phyloP scores from a whole-genome alignment of 1,284 basidiomycete genomes.

The Veloboletus limbatus region DNA sequence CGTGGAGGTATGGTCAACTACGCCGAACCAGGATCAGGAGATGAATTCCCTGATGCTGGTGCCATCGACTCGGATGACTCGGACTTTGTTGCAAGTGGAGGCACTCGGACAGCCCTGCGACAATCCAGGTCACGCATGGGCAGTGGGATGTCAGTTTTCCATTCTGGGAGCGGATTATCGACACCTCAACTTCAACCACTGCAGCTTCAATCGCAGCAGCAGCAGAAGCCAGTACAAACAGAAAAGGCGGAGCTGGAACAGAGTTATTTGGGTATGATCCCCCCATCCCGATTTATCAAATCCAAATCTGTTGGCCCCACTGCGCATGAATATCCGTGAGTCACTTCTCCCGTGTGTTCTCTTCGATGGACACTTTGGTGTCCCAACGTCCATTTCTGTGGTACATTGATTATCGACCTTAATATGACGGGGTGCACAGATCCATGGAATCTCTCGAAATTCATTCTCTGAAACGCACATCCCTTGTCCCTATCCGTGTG shows the following conservation, averaged over 20 bases:
- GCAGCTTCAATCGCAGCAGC: conserved; percentile 25
- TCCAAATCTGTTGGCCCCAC: conserved; percentile 58
- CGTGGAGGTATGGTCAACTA: conserved; percentile 80
- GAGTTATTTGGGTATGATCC: conserved; percentile 86
- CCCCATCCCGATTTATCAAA: conserved; percentile 77
- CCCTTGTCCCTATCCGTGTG: conserved; percentile 89
- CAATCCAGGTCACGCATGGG: conserved; percentile 39
- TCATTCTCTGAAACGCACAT: conserved; percentile 62
- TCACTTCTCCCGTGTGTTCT: conserved; percentile 28
- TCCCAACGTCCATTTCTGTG: conserved; percentile 19
- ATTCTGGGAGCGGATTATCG: conserved; percentile 35
- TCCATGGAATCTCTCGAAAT: conserved; percentile 61
- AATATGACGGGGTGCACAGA: conserved; percentile 39
- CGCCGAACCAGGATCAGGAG: conserved; percentile 81
- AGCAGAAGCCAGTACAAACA: conserved; percentile 25
- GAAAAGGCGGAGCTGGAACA: conserved; percentile 70
- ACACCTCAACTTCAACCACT: conserved; percentile 33
- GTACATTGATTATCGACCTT: conserved; percentile 13
- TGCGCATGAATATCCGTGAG: conserved; percentile 68
- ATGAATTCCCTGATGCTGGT: conserved; percentile 76
- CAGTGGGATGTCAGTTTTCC: conserved; percentile 35
- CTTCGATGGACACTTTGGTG: conserved; percentile 12
- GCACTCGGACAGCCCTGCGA: conserved; percentile 45
- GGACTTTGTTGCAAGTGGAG: conserved; percentile 56
- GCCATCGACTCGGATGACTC: conserved; percentile 76